These are phyloP conservation scores for Beauveria medogensis DNA, from an alignment of 2,329 filamentous ascomycete species.

Conservation along the genomic window DNA sequence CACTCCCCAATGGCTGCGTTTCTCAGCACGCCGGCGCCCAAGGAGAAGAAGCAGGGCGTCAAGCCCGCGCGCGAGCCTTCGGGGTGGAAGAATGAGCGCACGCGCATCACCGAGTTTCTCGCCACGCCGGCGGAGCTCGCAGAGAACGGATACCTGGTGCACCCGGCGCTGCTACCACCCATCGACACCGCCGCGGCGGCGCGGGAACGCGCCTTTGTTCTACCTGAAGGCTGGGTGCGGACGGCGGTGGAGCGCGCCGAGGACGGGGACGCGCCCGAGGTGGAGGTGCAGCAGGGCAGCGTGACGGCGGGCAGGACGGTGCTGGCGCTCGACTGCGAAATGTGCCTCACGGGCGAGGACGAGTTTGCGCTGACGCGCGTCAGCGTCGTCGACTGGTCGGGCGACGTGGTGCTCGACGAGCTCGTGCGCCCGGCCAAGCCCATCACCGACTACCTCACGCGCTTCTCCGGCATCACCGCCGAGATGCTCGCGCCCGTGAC, in stretches of 20 bases:
- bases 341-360: constrained; percentile 80
- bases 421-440: constrained; percentile 82
- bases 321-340: constrained; percentile 87
- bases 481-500: constrained; percentile 75
- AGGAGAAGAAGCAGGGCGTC: constrained; percentile 53
- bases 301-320: constrained; percentile 74
- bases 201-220: constrained; percentile 40
- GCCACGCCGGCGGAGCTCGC: constrained; percentile 63
- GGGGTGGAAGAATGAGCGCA: constrained; percentile 66
- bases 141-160: constrained; percentile 77
- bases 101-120: constrained; percentile 74
- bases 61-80: constrained; percentile 55
- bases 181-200: constrained; percentile 38
- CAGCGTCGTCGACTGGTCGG: constrained; percentile 81
- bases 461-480: constrained; percentile 85
- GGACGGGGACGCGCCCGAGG: constrained; percentile 60
- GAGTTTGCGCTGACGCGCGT: constrained; percentile 81
- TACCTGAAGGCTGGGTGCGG: constrained; percentile 73
- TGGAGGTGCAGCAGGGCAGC: constrained; percentile 69
- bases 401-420: constrained; percentile 74
- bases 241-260: constrained; percentile 59
- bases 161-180: constrained; percentile 62
- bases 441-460: constrained; percentile 90
- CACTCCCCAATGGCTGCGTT: constrained; percentile 84
- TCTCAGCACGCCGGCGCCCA: constrained; percentile 64